Conservation (phyloP, 805 yeast species). For the Candida adriatica region DNA sequence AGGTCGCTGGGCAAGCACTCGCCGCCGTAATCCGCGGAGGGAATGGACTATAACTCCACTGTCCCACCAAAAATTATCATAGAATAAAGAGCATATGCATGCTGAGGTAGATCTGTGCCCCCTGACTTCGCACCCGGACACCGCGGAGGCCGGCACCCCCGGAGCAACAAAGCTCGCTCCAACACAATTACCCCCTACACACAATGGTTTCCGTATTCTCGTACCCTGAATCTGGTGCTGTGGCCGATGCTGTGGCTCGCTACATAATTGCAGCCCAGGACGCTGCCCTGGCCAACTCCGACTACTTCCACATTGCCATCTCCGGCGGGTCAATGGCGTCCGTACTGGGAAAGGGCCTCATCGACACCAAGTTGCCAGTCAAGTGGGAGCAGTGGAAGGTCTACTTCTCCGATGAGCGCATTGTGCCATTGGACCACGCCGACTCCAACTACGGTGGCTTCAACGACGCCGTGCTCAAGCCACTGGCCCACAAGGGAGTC, state of each 20-base stretch:
- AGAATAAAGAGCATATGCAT: too few relatives aligned
- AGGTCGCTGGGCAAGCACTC: neutral
- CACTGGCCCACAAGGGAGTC: conserved; percentile 29
- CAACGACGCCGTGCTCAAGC: conserved; percentile 40
- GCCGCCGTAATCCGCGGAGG: too few relatives aligned
- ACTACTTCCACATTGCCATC: conserved; percentile 65
- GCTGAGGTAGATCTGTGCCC: too few relatives aligned
- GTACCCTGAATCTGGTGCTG: conserved; percentile 47
- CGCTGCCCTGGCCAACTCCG: conserved; percentile 38
- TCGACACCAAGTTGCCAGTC: conserved; percentile 46
- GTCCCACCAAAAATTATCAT: too few relatives aligned
- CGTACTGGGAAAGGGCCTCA: conserved; percentile 55
- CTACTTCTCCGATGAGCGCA: conserved; percentile 85
- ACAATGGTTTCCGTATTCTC: conserved; percentile 30
- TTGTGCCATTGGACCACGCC: conserved; percentile 73
- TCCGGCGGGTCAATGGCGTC: conserved; percentile 90
- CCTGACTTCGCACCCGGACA: too few relatives aligned
- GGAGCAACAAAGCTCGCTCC: too few relatives aligned
- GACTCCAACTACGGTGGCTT: conserved; percentile 87
- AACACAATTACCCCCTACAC: too few relatives aligned
- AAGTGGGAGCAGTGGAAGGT: conserved; percentile 75
- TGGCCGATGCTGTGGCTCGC: conserved; percentile 61
- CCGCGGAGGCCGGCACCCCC: too few relatives aligned
- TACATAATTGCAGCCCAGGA: conserved; percentile 58
- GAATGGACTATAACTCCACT: too few relatives aligned